Evolutionary conservation across 495 filamentous ascomycete genomes (phyloP), one percentile per base, ranked within the genome.

Genomic region (Aspergillus egyptiacus): DNA sequence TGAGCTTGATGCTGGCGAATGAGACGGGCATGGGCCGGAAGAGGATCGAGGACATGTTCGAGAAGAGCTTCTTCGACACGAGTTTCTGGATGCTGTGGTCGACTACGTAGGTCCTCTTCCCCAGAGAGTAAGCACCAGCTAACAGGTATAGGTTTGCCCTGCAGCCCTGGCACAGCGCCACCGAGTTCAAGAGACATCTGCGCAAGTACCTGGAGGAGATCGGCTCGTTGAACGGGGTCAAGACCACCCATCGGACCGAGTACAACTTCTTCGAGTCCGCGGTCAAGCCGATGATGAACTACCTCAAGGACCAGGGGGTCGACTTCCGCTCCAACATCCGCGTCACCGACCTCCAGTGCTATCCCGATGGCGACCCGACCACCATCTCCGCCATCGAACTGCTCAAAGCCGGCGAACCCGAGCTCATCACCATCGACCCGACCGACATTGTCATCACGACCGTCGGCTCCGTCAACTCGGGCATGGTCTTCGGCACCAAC

Each of bases 1-100:
- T 70, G 10, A 48, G 38, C 14, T 15, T 72, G 18, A 56, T 64
- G 24, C 22, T 64, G 24, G 59, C 60, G 36, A 55, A 33, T 2
- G 66, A 69, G 22, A 46, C 54, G 11, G 10, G 28, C 2, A 39
- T 69, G 7, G 60, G 54, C 10, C 48, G 22, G 2, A 64, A 60
- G 44, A 58, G 55, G 6, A 70, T 72, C 27, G 47, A 65, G 25
- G 63, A 65, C 18, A 39, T 57, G 14, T 70, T 72, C 30, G 58
- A 50, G n/a, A 46, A 55, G 14, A 48, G 30, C 2, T 72, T 72
- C 46, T 70, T 72, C 57, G 23, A 57, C 22, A 63, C 62, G 1
- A 64, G 58, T 11, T 72, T 70, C 46, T 72, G 68, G 68, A 64
- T 48, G 22, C 52, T 67, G 50, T 68, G 62, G 65, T 61, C 61